Percentiles rank a stretch among this genome's conserved stretches.
Evolutionary conservation across 179 eudicot genomes (phyloP).

Genomic region (Camellia oleifera): DNA sequence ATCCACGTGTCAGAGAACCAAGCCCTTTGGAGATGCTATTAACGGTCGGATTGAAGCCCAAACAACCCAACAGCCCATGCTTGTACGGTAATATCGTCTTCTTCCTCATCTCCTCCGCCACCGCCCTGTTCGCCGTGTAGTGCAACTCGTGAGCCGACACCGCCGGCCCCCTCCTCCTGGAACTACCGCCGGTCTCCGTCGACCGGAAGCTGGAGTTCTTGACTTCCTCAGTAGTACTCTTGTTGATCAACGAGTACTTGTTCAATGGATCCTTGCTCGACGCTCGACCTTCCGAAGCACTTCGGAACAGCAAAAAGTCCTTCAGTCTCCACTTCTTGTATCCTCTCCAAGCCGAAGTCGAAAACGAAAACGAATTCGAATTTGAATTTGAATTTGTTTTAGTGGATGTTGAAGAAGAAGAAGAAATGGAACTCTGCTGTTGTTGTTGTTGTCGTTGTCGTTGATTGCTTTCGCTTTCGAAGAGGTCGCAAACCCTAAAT

Average conservation of each 20-base stretch:
- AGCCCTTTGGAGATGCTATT: slow-evolving; percentile 38
- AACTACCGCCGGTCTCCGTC: slow-evolving; percentile 16
- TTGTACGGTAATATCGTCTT: slow-evolving; percentile 79
- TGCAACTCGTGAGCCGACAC: slow-evolving; percentile 68
- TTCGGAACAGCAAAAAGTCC: slow-evolving; percentile 62
- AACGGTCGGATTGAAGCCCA: slow-evolving; percentile 60
- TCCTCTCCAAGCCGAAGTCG: slow-evolving; percentile 11
- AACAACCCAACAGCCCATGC: slow-evolving; percentile 71
- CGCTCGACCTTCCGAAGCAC: slow-evolving; percentile 66
- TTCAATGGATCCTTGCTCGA: slow-evolving; percentile 31
- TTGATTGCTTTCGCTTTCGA: slow-evolving; percentile 18
- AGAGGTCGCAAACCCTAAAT: slow-evolving; percentile 53
- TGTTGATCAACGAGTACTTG: slow-evolving; percentile 28
- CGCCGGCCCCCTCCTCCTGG: slow-evolving; percentile 38
- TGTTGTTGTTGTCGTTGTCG: too few species aligned
- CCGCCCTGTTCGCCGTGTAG: slow-evolving; percentile 72
- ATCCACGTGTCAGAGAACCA: slow-evolving; percentile 27
- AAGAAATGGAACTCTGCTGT: neutral
- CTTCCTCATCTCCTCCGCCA: slow-evolving; percentile 84
- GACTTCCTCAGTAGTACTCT: slow-evolving; percentile 23
- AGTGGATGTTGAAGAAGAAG: neutral
- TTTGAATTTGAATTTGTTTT: neutral
- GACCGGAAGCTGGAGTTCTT: slow-evolving; percentile 42
- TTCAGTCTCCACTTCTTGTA: slow-evolving; percentile 56
- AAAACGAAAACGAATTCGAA: neutral